A percentile compares a stretch with the other conserved stretches of the same genome.
These are phyloP conservation scores for Cucumis hystrix DNA, from an alignment of 306 rosid genomes.

Conservation along the genomic window DNA sequence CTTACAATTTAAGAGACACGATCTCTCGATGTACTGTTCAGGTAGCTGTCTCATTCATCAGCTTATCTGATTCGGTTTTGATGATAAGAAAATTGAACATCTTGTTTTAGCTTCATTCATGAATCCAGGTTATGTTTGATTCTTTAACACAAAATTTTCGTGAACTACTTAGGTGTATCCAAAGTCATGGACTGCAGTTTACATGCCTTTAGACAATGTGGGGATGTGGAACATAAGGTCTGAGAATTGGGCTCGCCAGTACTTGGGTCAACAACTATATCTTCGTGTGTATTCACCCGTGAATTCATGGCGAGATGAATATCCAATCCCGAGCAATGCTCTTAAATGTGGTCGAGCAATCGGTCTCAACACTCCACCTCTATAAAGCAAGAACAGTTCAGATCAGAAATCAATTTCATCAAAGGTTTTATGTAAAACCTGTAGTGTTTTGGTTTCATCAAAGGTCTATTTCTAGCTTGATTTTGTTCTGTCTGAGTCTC, in stretches of 20 bases:
- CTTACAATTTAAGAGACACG: conserved; percentile 65
- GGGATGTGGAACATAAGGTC: conserved; percentile 92
- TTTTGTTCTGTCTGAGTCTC: background rate
- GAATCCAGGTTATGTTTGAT: background rate
- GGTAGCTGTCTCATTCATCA: conserved; percentile 16
- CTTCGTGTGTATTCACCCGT: conserved; percentile 60
- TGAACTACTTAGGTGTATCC: conserved; percentile 51
- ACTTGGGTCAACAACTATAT: conserved; percentile 78
- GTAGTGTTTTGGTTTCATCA: background rate
- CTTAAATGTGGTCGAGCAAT: conserved; percentile 48
- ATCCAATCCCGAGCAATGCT: conserved; percentile 67
- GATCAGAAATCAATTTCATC: background rate
- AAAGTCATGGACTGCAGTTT: conserved; percentile 73
- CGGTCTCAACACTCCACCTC: conserved; percentile 23
- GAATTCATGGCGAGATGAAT: conserved; percentile 78
- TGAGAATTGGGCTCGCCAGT: conserved; percentile 65
- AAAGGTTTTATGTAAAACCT: background rate
- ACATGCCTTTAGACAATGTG: conserved; percentile 79
- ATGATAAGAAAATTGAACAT: background rate
- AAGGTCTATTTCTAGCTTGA: background rate
- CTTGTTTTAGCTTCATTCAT: background rate
- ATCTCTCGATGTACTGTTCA: conserved; percentile 71
- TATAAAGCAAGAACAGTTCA: background rate
- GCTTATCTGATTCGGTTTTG: background rate
- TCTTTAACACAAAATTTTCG: background rate